Base-by-base conservation (phyloP, 2,329 filamentous ascomycete genomes). In the Graphilbum fragrans region DNA sequence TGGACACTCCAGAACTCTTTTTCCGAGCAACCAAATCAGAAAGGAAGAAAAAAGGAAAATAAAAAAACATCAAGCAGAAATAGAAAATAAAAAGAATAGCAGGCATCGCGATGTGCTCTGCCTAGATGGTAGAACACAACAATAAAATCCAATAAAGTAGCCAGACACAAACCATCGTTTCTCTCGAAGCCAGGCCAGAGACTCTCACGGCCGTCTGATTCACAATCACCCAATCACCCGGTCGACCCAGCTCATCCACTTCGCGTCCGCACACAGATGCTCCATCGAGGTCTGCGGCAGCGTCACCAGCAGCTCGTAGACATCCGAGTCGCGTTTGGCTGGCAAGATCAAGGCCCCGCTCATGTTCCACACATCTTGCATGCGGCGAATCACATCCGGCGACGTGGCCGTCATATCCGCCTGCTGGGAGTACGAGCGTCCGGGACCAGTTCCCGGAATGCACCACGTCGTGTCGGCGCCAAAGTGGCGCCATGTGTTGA, bases 401-500 rank as follows among this genome's bases (percentile, higher is more conserved):
- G 38, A 45, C 17, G 39, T 20, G 20, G 40, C n/a, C 6, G 18
- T 48, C 21, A 39, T 18, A 39, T 33, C 20, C 12, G 17, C 27
- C 14, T 21, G 21, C 19, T 12, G 23, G 6, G 7, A 9, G 22
- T 27, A 23, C 36, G 9, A 12, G 6, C 7, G 39, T 18, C 21
- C 38, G 12, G 2, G 19, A 19, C 9, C 11, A n/a, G 49, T 34
- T 4, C 56, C 57, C 1, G 57, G 53, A 12, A 61, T 49, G 7
- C 37, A 22, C 53, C 64, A 68, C 45, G 54, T 48, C 5, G 59
- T 56, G 44, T 67, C 62, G 19, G 58, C 61, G 2, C 64, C 65
- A 46, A 67, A 61, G 42, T 59, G 56, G 8, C 62, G 54, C 65
- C 65, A 68, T 5, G 63, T 66, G 46, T 67, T 67, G 54, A 67